phyloP scores from a whole-genome alignment of 2,329 filamentous ascomycete species.

The Celoporthe dispersa region DNA sequence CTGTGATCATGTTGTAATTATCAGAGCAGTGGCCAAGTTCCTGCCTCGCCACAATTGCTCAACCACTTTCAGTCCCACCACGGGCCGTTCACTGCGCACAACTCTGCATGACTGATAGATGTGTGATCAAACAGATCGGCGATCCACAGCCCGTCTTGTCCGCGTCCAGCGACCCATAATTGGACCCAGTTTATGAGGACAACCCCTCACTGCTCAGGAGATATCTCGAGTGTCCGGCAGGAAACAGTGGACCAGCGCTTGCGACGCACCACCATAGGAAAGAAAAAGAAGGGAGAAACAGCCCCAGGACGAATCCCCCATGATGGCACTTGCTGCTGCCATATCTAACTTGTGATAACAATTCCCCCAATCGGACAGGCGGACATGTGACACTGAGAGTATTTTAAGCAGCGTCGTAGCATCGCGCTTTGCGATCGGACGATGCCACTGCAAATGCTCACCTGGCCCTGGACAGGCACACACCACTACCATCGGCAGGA shows the following conservation, averaged over 20 bases:
- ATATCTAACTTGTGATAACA: background rate
- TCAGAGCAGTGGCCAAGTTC: background rate
- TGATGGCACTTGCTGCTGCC: background rate
- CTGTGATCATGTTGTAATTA: background rate
- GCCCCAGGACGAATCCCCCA: background rate
- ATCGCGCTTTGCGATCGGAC: background rate
- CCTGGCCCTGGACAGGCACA: background rate
- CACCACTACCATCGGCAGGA: background rate
- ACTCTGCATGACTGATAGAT: background rate
- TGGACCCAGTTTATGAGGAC: background rate
- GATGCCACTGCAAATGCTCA: background rate
- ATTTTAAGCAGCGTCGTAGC: background rate
- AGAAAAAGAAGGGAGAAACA: no score
- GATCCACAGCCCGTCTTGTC: background rate
- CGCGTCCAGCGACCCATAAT: background rate
- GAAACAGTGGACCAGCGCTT: background rate
- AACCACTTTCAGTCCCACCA: background rate
- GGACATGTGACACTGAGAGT: background rate
- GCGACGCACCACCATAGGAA: background rate
- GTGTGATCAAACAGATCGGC: background rate
- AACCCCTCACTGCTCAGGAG: background rate
- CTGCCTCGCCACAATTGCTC: background rate
- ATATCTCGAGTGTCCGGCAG: background rate
- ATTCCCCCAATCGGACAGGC: background rate
- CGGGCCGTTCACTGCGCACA: background rate